Percentiles rank a stretch among this genome's conserved stretches.
Conservation (phyloP, 352 stramenopile species). For the Phytophthora quininea region DNA sequence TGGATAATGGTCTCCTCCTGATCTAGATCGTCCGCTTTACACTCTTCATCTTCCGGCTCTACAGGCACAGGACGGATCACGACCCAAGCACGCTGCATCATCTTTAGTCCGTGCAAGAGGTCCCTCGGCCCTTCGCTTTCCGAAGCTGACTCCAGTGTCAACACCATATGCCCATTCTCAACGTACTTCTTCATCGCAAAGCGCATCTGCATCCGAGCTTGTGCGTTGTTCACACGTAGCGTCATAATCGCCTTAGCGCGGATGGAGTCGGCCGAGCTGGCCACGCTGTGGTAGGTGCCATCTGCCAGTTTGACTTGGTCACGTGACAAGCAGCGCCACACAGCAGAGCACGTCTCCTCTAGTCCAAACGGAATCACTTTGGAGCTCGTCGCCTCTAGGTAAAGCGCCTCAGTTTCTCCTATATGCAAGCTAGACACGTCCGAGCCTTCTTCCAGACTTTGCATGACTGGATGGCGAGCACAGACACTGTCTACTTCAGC, state of each 20-base stretch:
- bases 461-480: conserved; percentile 32
- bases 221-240: conserved; percentile 32
- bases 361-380: conserved; percentile 55
- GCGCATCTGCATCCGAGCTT: conserved; percentile 40
- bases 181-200: conserved; percentile 50
- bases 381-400: conserved; percentile 46
- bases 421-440: conserved; percentile 39
- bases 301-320: conserved; percentile 42
- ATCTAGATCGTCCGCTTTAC: background rate
- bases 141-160: conserved; percentile 35
- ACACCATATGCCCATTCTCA: conserved; percentile 26
- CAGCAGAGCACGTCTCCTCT: conserved; percentile 38
- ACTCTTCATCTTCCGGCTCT: conserved; percentile 9
- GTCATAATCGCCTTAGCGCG: conserved; percentile 54
- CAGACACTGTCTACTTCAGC: conserved; percentile 37
- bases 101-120: conserved; percentile 40
- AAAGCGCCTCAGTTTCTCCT: conserved; percentile 27
- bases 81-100: conserved; percentile 51
- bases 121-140: conserved; percentile 42
- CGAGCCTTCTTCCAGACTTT: conserved; percentile 32
- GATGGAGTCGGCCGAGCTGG: conserved; percentile 38
- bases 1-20: conserved; percentile 50
- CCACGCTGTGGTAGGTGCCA: conserved; percentile 43
- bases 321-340: conserved; percentile 45
- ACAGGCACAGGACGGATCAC: conserved; percentile 35